Conservation (phyloP, 176 grass and related monocot species). For the Triticum dicoccoides region DNA sequence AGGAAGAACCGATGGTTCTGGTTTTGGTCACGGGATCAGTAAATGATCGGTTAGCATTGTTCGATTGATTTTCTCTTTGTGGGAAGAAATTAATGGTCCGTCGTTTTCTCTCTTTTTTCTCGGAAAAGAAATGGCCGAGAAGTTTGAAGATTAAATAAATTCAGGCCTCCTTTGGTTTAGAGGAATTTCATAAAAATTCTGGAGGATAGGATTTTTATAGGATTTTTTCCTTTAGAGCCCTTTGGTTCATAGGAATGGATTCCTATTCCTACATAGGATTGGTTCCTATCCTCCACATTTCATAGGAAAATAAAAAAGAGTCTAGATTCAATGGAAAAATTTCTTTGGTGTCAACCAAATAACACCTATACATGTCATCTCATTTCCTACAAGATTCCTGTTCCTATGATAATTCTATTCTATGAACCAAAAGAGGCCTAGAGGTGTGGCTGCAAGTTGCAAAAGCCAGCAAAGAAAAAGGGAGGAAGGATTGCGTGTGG, state of each 20-base stretch:
- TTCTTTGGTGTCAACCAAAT: too few species aligned
- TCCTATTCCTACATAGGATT: too few species aligned
- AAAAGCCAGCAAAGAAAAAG: not conserved
- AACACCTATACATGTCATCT: too few species aligned
- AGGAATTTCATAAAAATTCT: too few species aligned
- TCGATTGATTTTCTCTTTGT: not conserved
- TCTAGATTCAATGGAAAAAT: too few species aligned
- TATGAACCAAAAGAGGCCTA: not conserved
- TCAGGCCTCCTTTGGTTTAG: not conserved
- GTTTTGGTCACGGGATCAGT: not conserved
- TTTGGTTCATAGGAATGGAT: too few species aligned
- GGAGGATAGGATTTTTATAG: too few species aligned
- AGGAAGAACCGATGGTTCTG: not conserved
- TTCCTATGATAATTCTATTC: too few species aligned
- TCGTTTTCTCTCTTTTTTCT: not conserved
- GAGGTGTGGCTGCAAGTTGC: not conserved
- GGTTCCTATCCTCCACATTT: too few species aligned
- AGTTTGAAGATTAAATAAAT: not conserved
- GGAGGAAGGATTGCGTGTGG: not conserved
- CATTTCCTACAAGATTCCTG: too few species aligned
- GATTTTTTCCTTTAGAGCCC: too few species aligned
- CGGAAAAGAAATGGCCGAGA: not conserved
- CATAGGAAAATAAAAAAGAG: too few species aligned
- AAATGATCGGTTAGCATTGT: not conserved
- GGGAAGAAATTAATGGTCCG: not conserved